Base-by-base conservation (phyloP, 768 basidiomycete genomes). In the Boletus reticulatus region DNA sequence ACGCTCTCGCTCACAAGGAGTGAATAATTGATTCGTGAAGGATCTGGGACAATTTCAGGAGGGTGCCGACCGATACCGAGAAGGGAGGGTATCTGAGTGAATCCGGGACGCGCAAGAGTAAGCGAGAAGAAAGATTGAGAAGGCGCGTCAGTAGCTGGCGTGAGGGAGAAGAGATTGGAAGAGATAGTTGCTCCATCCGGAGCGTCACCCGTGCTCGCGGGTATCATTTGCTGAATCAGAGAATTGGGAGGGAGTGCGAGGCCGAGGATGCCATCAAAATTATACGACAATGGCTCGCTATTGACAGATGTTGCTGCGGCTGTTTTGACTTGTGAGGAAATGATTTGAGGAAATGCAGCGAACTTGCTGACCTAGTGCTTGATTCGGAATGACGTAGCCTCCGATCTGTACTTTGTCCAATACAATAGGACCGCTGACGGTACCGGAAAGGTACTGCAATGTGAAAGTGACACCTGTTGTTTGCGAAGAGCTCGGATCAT, bases 31-130 rank as follows among this genome's bases (percentile, higher is more conserved):
- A 90, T 73, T 6, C 72, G 63, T 13, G 75, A 74, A 0, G 85
- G 82, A 59, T 88, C 78, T 1, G 76, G 60, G 7, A 85, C 77
- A n/a, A 86, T 62, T 4, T 60, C 54, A 13, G 68, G 45, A 6
- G 88, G 89, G 59, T 92, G 90, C 13, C 73, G 73, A 0, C 90
- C 90, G 20, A 92, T 86, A 2, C 85, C 85, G 1, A 92, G 76
- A 3, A 82, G 66, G 2, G 87, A 80, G 1, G 86, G 83, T 19
- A 85, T 70, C 14, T 74, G 68, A 37, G 67, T 67, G 9, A 80
- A 84, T 14, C 85, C 88, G 0, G 90, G 90, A 3, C 90, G 83
- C 14, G 79, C 78, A 44, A 92, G 82, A 9, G 83, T 72, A 20
- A 92, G 73, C 1, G 85, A 86, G 54, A 90, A 68, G 69, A 91